Evolutionary conservation across 805 yeast genomes (phyloP), one percentile per base, ranked within the genome.

Genomic region (Tetrapisispora arboricola): DNA sequence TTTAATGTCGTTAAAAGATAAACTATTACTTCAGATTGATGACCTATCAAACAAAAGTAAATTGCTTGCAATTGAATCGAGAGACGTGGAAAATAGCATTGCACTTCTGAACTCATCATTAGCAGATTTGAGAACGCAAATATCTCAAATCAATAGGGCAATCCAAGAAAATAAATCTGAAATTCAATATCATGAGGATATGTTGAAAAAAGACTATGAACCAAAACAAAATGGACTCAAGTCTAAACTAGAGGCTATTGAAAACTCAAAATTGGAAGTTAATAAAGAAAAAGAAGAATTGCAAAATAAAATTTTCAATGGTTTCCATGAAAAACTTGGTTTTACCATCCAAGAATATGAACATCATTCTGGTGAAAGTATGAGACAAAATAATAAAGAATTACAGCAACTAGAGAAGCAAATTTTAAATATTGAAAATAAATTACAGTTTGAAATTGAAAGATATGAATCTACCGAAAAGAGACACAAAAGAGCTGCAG

Each of bases 281-380:
- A 49, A 60, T 13, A 31, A 36, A 1, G 53, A 58, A 22, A 62
- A 66, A 22, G 53, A 60, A 4, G 41, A 45, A 3, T 45, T 78
- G 7, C 79, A 77, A 47, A 48, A 60, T 2, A 54, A 57, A 3
- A 60, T 78, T 4, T 83, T 76, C 53, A 36, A 55, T 9, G 69
- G 58, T 0, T 83, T 87, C 54, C 80, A 88, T 42, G 41, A 54
- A 1, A 66, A 61, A 42, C 61, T 79, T 39, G 76, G 76, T 0
- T 75, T 85, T 49, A 56, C 63, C 7, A 75, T 86, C 30, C 66
- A 70, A 36, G 86, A 80, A 26, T 87, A 82, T 55, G 96, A 87
- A 56, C 66, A 65, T 33, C 66, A 74, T 11, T 83, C 80, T 41
- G 88, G 90, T 6, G 65, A 74, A 4, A 60, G 72, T 4, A 53